Percentiles rank a stretch among this genome's conserved stretches.
Conservation (phyloP, 768 basidiomycete species). For the Termitomyces bulborhizus region DNA sequence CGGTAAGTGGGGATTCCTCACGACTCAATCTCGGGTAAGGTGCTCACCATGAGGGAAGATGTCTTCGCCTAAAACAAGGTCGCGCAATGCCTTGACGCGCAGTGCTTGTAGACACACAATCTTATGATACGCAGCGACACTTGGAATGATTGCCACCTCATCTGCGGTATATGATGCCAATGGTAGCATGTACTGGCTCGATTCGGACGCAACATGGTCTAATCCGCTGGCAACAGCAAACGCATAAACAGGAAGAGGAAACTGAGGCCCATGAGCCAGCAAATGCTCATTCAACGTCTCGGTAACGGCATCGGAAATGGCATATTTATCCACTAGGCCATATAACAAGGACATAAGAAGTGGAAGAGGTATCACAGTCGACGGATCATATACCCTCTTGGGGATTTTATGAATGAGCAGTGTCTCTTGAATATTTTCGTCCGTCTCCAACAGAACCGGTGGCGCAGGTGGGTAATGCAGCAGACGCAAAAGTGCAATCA, state of each 20-base stretch:
- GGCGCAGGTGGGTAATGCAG: constrained; percentile 49
- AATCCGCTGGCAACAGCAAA: constrained; percentile 41
- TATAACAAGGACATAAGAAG: constrained; percentile 50
- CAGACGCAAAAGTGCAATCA: constrained; percentile 48
- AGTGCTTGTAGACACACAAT: constrained; percentile 53
- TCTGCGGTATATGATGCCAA: constrained; percentile 46
- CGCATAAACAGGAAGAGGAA: constrained; percentile 58
- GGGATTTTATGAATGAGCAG: constrained; percentile 24
- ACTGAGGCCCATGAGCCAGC: constrained; percentile 38
- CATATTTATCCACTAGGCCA: constrained; percentile 61
- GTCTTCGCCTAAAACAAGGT: constrained; percentile 49
- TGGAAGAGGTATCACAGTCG: constrained; percentile 58
- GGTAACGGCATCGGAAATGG: constrained; percentile 39
- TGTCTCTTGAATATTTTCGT: constrained; percentile 20
- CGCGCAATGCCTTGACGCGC: constrained; percentile 46
- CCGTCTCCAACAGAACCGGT: constrained; percentile 26
- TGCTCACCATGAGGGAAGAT: constrained; percentile 61
- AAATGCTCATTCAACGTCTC: constrained; percentile 45
- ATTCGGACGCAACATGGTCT: constrained; percentile 43
- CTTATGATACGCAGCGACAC: constrained; percentile 57
- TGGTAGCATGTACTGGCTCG: constrained; percentile 56
- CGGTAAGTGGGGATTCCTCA: constrained; percentile 2
- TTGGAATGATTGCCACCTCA: constrained; percentile 48
- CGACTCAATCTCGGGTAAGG: neutral
- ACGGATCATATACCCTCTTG: constrained; percentile 29